Conservation (phyloP, 73 alveolate genomes). For the Paramecium bursaria region DNA sequence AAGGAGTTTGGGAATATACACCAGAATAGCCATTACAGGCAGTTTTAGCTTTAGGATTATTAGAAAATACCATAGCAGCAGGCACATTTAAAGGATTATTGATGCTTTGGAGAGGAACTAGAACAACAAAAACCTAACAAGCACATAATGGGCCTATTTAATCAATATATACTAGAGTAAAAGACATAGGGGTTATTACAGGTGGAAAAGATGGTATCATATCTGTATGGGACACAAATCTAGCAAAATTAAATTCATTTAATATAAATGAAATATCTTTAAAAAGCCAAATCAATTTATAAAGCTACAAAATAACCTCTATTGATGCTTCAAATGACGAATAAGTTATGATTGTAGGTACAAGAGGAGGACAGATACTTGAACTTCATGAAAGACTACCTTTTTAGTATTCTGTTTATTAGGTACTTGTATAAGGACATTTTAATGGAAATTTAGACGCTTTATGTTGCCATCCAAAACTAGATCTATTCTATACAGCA, state of each 20-base stretch:
- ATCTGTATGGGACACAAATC: slow-evolving; percentile 78
- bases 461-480: slow-evolving; percentile 90
- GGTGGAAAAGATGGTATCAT: slow-evolving; percentile 95
- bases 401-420: slow-evolving; percentile 65
- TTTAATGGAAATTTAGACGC: slow-evolving; percentile 98
- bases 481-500: slow-evolving; percentile 87
- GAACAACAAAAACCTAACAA: slow-evolving; percentile 75
- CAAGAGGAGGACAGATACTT: slow-evolving; percentile 97
- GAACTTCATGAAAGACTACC: slow-evolving; percentile 71
- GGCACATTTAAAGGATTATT: slow-evolving; percentile 93
- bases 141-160: slow-evolving; percentile 86
- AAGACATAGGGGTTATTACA: slow-evolving; percentile 83
- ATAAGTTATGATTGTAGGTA: slow-evolving; percentile 88
- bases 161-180: slow-evolving; percentile 21
- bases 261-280: neutral
- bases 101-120: slow-evolving; percentile 86
- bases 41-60: slow-evolving; percentile 88
- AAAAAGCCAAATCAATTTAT: neutral
- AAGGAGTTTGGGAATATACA: slow-evolving; percentile 94
- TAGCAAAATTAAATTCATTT: slow-evolving; percentile 57
- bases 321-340: slow-evolving; percentile 55
- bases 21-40: slow-evolving; percentile 79
- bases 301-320: slow-evolving; percentile 61
- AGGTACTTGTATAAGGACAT: slow-evolving; percentile 88
- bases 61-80: slow-evolving; percentile 87